A percentile compares a stretch with the other conserved stretches of the same genome.
Evolutionary conservation across 768 basidiomycete species (phyloP).

Genomic region (Gloeophyllum trabeum): DNA sequence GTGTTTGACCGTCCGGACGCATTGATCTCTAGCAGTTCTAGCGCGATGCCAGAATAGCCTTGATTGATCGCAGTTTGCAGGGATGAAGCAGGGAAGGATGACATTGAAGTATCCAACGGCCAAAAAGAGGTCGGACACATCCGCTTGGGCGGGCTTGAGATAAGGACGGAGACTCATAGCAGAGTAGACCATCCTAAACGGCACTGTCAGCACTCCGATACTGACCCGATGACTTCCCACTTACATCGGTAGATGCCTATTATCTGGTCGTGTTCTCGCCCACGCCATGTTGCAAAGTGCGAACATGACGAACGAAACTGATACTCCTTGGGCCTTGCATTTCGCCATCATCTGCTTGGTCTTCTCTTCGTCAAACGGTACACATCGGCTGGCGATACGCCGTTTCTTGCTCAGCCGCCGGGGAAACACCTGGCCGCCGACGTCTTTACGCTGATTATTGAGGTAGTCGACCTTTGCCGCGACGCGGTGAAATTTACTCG

Average conservation of each 20-base stretch:
- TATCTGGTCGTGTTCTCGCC: constrained; percentile 35
- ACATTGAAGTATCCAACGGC: constrained; percentile 80
- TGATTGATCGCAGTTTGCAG: constrained; percentile 22
- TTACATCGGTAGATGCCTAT: constrained; percentile 41
- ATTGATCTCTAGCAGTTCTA: constrained; percentile 49
- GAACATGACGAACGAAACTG: constrained; percentile 67
- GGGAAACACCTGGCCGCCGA: constrained; percentile 72
- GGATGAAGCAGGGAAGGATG: constrained; percentile 63
- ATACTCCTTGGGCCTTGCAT: constrained; percentile 64
- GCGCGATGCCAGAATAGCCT: constrained; percentile 69
- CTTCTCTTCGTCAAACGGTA: constrained; percentile 39
- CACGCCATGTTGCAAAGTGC: constrained; percentile 69
- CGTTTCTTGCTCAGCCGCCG: constrained; percentile 29
- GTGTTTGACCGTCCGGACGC: constrained; percentile 49
- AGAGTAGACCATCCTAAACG: constrained; percentile 68
- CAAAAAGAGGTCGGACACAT: constrained; percentile 71
- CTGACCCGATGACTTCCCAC: constrained; percentile 22
- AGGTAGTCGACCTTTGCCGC: constrained; percentile 47
- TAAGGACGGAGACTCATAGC: constrained; percentile 70
- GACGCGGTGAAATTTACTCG: constrained; percentile 8
- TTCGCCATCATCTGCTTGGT: constrained; percentile 55
- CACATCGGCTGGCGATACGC: constrained; percentile 60
- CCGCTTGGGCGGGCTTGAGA: constrained; percentile 21
- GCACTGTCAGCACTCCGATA: constrained; percentile 1
- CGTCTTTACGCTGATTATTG: no score